phyloP scores from a whole-genome alignment of 2,329 filamentous ascomycete species.

The Trichophyton rubrum region DNA sequence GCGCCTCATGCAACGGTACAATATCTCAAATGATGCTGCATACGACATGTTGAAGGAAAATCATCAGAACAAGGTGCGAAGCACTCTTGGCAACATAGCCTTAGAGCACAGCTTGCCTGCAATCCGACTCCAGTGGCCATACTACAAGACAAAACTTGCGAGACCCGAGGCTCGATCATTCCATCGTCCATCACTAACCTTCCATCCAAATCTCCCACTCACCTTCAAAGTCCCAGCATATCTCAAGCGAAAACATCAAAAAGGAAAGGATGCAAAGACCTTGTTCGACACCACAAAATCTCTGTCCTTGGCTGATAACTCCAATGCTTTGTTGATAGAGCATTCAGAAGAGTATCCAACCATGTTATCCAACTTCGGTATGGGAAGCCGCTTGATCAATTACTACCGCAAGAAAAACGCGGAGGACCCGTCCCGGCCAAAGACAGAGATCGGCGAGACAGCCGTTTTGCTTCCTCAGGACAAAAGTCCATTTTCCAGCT shows the following conservation, averaged over 20 bases:
- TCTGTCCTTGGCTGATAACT: slow-evolving; percentile 78
- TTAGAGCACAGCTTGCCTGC: slow-evolving; percentile 92
- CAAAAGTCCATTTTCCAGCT: slow-evolving; percentile 88
- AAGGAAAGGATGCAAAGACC: slow-evolving; percentile 63
- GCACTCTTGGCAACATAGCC: slow-evolving; percentile 78
- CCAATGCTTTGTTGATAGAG: slow-evolving; percentile 75
- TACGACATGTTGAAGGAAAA: slow-evolving; percentile 96
- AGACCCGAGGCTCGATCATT: slow-evolving; percentile 64
- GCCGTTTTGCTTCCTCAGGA: slow-evolving; percentile 83
- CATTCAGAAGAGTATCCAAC: slow-evolving; percentile 91
- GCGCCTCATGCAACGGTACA: slow-evolving; percentile 71
- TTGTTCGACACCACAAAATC: slow-evolving; percentile 71
- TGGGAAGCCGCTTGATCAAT: slow-evolving; percentile 92
- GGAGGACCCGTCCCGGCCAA: slow-evolving; percentile 64
- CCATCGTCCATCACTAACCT: slow-evolving; percentile 66
- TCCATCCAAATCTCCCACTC: slow-evolving; percentile 57
- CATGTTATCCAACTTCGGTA: slow-evolving; percentile 89
- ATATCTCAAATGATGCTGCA: slow-evolving; percentile 89
- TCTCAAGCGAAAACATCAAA: slow-evolving; percentile 70
- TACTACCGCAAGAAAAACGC: slow-evolving; percentile 81
- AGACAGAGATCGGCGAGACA: slow-evolving; percentile 75
- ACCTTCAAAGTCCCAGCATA: slow-evolving; percentile 59
- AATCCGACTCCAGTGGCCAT: slow-evolving; percentile 82
- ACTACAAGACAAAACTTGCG: slow-evolving; percentile 77
- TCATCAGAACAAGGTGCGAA: slow-evolving; percentile 88